Conservation (phyloP, 2,329 filamentous ascomycete genomes). For the Akanthomyces lecanii region DNA sequence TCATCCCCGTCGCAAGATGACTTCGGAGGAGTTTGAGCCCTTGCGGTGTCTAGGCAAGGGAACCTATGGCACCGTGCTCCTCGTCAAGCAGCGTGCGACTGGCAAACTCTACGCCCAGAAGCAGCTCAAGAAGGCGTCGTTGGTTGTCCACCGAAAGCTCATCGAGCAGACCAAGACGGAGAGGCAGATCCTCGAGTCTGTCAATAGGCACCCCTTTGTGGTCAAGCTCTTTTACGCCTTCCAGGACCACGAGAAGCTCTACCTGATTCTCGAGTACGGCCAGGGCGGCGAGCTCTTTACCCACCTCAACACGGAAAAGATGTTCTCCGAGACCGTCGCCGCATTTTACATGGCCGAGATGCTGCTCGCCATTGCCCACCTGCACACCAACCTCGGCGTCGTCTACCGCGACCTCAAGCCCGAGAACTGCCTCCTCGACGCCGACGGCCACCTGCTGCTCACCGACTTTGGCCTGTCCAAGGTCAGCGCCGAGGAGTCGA, state of each 20-base stretch:
- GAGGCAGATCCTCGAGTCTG: constrained; percentile 87
- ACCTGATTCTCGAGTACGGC: constrained; percentile 95
- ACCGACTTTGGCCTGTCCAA: constrained; percentile 98
- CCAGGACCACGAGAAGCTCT: constrained; percentile 95
- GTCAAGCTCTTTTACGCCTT: constrained; percentile 98
- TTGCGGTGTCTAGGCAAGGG: constrained; percentile 93
- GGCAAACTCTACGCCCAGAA: constrained; percentile 95
- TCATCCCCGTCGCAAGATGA: constrained; percentile 72
- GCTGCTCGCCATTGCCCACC: constrained; percentile 86
- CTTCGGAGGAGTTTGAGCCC: constrained; percentile 82
- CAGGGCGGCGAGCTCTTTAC: constrained; percentile 95
- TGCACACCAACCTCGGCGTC: constrained; percentile 87
- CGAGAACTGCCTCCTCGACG: constrained; percentile 91
- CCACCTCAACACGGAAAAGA: constrained; percentile 88
- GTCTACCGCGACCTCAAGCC: constrained; percentile 97
- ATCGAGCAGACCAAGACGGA: constrained; percentile 98
- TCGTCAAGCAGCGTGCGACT: constrained; percentile 85
- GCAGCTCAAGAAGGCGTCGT: constrained; percentile 94
- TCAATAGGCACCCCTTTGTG: constrained; percentile 95
- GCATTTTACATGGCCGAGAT: constrained; percentile 99
- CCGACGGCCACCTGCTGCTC: constrained; percentile 85
- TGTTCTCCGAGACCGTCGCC: constrained; percentile 85
- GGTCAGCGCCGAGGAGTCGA: constrained; percentile 64
- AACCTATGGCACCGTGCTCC: constrained; percentile 87
- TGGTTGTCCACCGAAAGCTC: constrained; percentile 92